Evolutionary conservation across 2,329 filamentous ascomycete species (phyloP).

Genomic region (Metarhizium brunneum): DNA sequence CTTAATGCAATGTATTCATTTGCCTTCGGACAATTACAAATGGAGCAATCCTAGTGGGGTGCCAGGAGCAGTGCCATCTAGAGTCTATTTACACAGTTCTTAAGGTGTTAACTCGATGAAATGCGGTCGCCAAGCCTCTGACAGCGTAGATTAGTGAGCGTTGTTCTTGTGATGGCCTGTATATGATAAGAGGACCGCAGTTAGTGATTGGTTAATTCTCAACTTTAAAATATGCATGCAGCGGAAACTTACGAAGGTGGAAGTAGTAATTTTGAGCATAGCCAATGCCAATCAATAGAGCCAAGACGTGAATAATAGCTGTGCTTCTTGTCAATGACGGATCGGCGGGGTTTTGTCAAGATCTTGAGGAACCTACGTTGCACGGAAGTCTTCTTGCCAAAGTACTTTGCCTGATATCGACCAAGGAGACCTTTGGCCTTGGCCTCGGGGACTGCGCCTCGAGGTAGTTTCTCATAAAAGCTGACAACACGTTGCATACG

Average conservation of each 20-base stretch:
- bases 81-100: constrained; percentile 34
- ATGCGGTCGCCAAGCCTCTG: not conserved
- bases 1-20: not conserved
- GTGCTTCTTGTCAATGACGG: constrained; percentile 12
- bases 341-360: constrained; percentile 15
- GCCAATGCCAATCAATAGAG: constrained; percentile 67
- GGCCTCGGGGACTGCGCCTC: constrained; percentile 75
- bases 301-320: constrained; percentile 87
- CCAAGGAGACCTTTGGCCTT: constrained; percentile 76
- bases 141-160: constrained; percentile 63
- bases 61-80: constrained; percentile 17
- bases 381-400: constrained; percentile 84
- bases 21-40: constrained; percentile 2
- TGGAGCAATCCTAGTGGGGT: not conserved
- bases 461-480: constrained; percentile 98
- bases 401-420: constrained; percentile 86
- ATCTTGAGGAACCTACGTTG: constrained; percentile 57
- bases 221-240: constrained; percentile 1
- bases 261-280: constrained; percentile 99
- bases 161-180: constrained; percentile 99
- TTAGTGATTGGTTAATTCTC: constrained; percentile 3
- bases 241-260: constrained; percentile 76
- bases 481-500: constrained; percentile 96
- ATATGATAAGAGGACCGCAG: not conserved
- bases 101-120: not conserved